Evolutionary conservation across 441 rosid species (phyloP).

Genomic region (Lepidium campestre): DNA sequence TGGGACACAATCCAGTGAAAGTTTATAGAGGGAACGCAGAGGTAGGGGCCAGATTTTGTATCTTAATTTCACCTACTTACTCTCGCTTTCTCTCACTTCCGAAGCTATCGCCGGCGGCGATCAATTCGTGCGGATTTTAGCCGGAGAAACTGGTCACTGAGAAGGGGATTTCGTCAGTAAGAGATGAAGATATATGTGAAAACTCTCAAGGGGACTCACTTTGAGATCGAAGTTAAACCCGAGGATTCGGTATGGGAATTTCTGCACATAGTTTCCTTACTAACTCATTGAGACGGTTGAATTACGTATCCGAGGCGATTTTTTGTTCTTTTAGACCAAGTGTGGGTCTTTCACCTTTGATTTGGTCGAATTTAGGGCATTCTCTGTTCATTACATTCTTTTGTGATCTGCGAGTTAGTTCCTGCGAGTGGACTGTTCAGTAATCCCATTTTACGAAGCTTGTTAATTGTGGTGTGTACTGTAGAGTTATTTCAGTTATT

Average conservation of each 20-base stretch:
- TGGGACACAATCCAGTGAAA: conserved; percentile 12
- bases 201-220: conserved; percentile 70
- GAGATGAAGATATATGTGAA: conserved; percentile 68
- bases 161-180: background rate
- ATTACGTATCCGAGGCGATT: background rate
- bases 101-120: conserved; percentile 20
- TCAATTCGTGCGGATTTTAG: background rate
- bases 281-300: background rate
- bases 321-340: background rate
- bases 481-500: background rate
- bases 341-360: background rate
- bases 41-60: conserved; percentile 12
- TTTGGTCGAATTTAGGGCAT: background rate
- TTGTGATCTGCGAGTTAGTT: background rate
- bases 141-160: background rate
- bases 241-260: conserved; percentile 47
- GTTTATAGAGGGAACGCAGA: conserved; percentile 2
- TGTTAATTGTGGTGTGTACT: background rate
- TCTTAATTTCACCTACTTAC: background rate
- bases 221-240: conserved; percentile 69
- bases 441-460: background rate
- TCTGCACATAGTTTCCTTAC: background rate
- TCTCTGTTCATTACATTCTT: background rate
- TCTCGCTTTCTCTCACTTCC: background rate
- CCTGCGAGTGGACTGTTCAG: background rate